Evolutionary conservation across 768 basidiomycete genomes (phyloP).

Genomic region (Dioszegia crocea): DNA sequence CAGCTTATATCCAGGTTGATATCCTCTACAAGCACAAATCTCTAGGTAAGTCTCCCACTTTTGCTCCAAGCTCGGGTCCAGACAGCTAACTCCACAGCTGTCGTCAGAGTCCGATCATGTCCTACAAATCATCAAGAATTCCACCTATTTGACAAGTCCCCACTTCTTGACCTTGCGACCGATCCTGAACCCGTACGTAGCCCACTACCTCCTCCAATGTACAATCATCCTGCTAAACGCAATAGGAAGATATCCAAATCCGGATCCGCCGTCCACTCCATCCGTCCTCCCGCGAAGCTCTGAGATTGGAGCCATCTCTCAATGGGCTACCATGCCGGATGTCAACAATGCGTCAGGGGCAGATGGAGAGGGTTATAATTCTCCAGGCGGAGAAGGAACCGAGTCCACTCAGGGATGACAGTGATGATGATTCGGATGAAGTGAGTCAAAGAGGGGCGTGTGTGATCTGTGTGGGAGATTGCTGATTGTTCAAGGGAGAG

Average conservation of each 20-base stretch:
- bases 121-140: neutral
- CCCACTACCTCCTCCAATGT: too few relatives aligned
- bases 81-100: neutral
- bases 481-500: neutral
- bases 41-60: neutral
- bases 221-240: too few relatives aligned
- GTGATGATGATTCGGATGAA: neutral
- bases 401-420: neutral
- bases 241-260: neutral
- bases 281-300: neutral
- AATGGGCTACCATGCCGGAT: neutral
- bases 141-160: neutral
- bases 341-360: neutral
- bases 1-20: neutral
- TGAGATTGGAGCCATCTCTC: neutral
- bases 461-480: neutral
- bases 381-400: neutral
- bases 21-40: neutral
- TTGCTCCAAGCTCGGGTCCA: neutral
- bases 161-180: neutral
- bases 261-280: neutral
- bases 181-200: slow-evolving; percentile 2
- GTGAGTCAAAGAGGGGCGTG: neutral
- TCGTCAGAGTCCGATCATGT: neutral
- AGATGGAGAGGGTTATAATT: neutral